A percentile compares a stretch with the other conserved stretches of the same genome.
phyloP scores from a whole-genome alignment of 1,284 basidiomycete genomes.

The Rugosomyces carneus region DNA sequence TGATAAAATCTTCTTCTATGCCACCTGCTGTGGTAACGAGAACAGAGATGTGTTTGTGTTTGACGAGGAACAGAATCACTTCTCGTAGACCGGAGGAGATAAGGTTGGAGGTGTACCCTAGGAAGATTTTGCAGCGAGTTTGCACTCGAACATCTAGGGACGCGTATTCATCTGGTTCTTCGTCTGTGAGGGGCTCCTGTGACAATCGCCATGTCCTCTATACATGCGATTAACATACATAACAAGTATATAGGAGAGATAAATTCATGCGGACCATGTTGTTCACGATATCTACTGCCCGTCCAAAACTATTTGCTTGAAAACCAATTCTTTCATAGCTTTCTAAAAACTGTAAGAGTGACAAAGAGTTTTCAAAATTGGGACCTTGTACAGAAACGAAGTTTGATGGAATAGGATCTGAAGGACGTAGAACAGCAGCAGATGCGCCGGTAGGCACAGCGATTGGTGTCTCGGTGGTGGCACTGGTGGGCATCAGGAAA shows the following conservation, averaged over 20 bases:
- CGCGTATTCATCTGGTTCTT: slow-evolving; percentile 62
- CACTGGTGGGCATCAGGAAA: slow-evolving; percentile 13
- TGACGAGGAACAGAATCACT: slow-evolving; percentile 88
- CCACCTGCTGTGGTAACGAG: slow-evolving; percentile 98
- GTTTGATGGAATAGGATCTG: slow-evolving; percentile 69
- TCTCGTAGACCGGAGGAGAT: slow-evolving; percentile 97
- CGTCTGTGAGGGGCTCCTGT: slow-evolving; percentile 64
- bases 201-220: slow-evolving; percentile 81
- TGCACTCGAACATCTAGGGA: slow-evolving; percentile 56
- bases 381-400: slow-evolving; percentile 83
- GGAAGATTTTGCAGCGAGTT: slow-evolving; percentile 83
- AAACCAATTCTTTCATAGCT: slow-evolving; percentile 92
- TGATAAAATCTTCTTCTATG: slow-evolving; percentile 99
- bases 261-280: slow-evolving; percentile 60
- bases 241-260: slow-evolving; percentile 6
- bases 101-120: slow-evolving; percentile 98
- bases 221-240: slow-evolving; percentile 6
- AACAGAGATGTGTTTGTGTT: slow-evolving; percentile 86
- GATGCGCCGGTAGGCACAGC: slow-evolving; percentile 39
- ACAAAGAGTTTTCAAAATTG: slow-evolving; percentile 70
- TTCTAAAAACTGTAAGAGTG: slow-evolving; percentile 67
- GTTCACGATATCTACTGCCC: slow-evolving; percentile 87
- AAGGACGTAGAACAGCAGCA: slow-evolving; percentile 72
- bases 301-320: slow-evolving; percentile 87
- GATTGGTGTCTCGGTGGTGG: slow-evolving; percentile 10